Percentiles rank a stretch among this genome's conserved stretches.
These are phyloP conservation scores for Trichosporon inkin DNA, from an alignment of 1,284 basidiomycete species.

Conservation along the genomic window DNA sequence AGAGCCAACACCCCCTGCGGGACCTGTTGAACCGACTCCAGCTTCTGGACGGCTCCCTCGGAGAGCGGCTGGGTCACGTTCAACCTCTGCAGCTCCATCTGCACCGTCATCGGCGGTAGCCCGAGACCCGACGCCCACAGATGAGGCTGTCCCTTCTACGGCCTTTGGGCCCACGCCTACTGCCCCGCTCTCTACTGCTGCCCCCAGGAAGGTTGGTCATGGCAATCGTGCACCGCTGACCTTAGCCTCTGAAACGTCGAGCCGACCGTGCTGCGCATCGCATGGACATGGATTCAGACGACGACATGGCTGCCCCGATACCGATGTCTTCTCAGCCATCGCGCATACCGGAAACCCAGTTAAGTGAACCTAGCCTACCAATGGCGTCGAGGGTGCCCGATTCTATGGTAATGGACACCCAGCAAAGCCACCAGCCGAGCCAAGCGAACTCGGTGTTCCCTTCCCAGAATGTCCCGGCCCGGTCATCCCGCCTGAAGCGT, in stretches of 20 bases:
- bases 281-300: slow-evolving; percentile 23
- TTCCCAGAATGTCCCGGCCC: neutral
- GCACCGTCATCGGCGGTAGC: neutral
- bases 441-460: neutral
- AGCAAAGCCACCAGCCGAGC: neutral
- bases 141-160: slow-evolving; percentile 34
- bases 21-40: neutral
- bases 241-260: slow-evolving; percentile 28
- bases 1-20: neutral
- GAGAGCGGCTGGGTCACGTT: neutral
- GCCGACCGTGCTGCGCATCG: slow-evolving; percentile 23
- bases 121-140: slow-evolving; percentile 2
- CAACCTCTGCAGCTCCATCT: neutral
- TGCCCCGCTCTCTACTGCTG: neutral
- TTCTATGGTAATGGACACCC: slow-evolving; percentile 20
- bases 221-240: slow-evolving; percentile 1
- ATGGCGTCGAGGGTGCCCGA: slow-evolving; percentile 15
- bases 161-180: neutral
- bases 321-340: slow-evolving; percentile 8
- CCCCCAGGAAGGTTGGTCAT: slow-evolving; percentile 9
- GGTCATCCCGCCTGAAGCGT: slow-evolving; percentile 22
- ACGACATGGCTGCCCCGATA: slow-evolving; percentile 9
- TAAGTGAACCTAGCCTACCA: neutral
- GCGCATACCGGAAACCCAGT: slow-evolving; percentile 15
- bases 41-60: neutral